Evolutionary conservation across 2,329 filamentous ascomycete genomes (phyloP).

Genomic region (Pyrenochaeta sp.): DNA sequence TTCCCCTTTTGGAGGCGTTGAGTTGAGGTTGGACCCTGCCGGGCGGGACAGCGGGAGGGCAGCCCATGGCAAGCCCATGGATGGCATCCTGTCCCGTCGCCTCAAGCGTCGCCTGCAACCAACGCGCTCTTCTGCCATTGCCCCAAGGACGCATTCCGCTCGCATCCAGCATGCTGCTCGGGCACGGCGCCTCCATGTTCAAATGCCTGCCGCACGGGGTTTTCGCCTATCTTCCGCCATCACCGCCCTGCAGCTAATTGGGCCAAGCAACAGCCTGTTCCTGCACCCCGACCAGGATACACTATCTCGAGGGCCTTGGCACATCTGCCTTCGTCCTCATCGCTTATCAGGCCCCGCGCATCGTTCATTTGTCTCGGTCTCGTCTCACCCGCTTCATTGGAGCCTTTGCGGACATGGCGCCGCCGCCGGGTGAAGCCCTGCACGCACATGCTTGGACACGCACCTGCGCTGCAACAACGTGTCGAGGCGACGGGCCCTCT

Average conservation of each 20-base stretch:
- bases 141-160: too few species aligned
- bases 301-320: slow-evolving; percentile 1
- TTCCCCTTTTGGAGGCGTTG: background rate
- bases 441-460: background rate
- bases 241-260: slow-evolving; percentile 12
- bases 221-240: slow-evolving; percentile 17
- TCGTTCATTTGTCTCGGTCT: slow-evolving; percentile 6
- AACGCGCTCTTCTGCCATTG: too few species aligned
- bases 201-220: slow-evolving; percentile 3
- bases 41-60: slow-evolving; percentile 16
- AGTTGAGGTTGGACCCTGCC: slow-evolving; percentile 12
- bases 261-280: slow-evolving; percentile 8
- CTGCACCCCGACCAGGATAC: slow-evolving; percentile 5
- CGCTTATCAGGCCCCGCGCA: slow-evolving; percentile 15
- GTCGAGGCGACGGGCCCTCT: slow-evolving; percentile 1
- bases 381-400: slow-evolving; percentile 11
- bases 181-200: slow-evolving; percentile 17
- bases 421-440: background rate
- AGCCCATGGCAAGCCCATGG: too few species aligned
- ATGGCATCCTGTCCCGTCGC: too few species aligned
- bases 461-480: background rate
- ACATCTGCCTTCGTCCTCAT: too few species aligned
- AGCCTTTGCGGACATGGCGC: slow-evolving; percentile 9
- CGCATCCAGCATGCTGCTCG: too few species aligned
- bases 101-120: too few species aligned